Percentiles rank a stretch among this genome's conserved stretches.
Conservation (phyloP, 768 basidiomycete genomes). For the Sistotremastrum niveocremeum region DNA sequence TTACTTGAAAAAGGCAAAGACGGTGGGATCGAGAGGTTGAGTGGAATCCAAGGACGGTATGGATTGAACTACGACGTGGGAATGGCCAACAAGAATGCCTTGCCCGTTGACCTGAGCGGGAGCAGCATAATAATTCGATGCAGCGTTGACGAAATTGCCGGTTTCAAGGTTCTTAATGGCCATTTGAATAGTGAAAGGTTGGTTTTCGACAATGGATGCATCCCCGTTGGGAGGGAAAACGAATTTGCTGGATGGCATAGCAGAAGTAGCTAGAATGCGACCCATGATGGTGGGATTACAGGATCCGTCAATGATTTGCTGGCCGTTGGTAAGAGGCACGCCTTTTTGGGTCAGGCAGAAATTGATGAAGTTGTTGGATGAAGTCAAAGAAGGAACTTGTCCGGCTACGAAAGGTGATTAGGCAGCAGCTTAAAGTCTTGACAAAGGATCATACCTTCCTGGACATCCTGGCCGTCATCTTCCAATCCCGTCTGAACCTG, state of each 20-base stretch:
- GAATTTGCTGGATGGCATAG: constrained; percentile 39
- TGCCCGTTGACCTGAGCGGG: constrained; percentile 34
- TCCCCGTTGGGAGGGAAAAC: constrained; percentile 24
- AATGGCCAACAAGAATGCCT: constrained; percentile 37
- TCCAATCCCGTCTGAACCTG: constrained; percentile 46
- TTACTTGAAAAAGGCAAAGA: constrained; percentile 49
- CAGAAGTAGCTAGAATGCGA: constrained; percentile 26
- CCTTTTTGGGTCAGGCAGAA: constrained; percentile 20
- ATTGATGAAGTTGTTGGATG: constrained; percentile 67
- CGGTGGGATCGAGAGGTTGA: constrained; percentile 31
- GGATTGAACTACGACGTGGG: constrained; percentile 40
- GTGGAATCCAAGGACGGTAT: constrained; percentile 30
- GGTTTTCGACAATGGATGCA: constrained; percentile 25
- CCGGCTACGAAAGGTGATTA: constrained; percentile 20
- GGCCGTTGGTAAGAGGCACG: constrained; percentile 27
- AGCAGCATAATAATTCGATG: constrained; percentile 31
- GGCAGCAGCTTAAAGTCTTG: background rate
- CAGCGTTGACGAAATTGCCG: constrained; percentile 40
- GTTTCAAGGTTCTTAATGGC: constrained; percentile 23
- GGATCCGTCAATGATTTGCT: constrained; percentile 22
- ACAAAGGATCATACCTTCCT: too few species aligned
- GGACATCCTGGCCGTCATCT: constrained; percentile 29
- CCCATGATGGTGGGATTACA: constrained; percentile 44
- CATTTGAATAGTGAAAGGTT: constrained; percentile 31
- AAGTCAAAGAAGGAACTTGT: constrained; percentile 43